phyloP scores from a whole-genome alignment of 768 basidiomycete species.

The Mycena rosella region DNA sequence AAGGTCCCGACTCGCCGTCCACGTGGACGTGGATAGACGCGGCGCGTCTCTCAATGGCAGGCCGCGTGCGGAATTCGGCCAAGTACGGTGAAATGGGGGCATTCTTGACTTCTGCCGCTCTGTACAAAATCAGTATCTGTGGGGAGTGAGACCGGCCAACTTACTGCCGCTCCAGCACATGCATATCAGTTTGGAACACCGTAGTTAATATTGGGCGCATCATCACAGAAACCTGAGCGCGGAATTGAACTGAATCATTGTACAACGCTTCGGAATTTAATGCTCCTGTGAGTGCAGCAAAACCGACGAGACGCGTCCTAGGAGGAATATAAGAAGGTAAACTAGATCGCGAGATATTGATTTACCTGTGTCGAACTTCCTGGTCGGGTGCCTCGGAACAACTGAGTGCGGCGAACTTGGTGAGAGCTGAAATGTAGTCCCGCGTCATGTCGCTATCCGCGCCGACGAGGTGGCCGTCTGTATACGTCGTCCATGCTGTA shows the following conservation, averaged over 20 bases:
- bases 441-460: conserved; percentile 77
- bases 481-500: conserved; percentile 92
- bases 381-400: conserved; percentile 66
- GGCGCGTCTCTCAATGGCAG: conserved; percentile 84
- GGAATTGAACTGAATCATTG: conserved; percentile 78
- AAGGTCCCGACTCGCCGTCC: conserved; percentile 90
- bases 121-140: conserved; percentile 44
- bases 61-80: conserved; percentile 86
- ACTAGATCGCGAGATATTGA: conserved; percentile 1
- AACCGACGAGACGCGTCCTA: conserved; percentile 88
- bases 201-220: conserved; percentile 79
- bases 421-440: conserved; percentile 77
- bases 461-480: conserved; percentile 87
- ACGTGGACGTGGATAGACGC: conserved; percentile 91
- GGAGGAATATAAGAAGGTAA: conserved; percentile 22
- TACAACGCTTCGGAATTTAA: conserved; percentile 89
- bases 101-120: conserved; percentile 73
- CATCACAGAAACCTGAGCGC: conserved; percentile 76
- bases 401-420: conserved; percentile 74
- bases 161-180: conserved; percentile 77
- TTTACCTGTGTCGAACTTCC: conserved; percentile 82
- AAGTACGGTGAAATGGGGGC: conserved; percentile 83
- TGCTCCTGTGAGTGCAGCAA: conserved; percentile 85
- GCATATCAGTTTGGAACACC: conserved; percentile 71
- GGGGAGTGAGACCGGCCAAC: conserved; percentile 39